Evolutionary conservation across 495 filamentous ascomycete species (phyloP).

Genomic region (Lophium mytilinum): DNA sequence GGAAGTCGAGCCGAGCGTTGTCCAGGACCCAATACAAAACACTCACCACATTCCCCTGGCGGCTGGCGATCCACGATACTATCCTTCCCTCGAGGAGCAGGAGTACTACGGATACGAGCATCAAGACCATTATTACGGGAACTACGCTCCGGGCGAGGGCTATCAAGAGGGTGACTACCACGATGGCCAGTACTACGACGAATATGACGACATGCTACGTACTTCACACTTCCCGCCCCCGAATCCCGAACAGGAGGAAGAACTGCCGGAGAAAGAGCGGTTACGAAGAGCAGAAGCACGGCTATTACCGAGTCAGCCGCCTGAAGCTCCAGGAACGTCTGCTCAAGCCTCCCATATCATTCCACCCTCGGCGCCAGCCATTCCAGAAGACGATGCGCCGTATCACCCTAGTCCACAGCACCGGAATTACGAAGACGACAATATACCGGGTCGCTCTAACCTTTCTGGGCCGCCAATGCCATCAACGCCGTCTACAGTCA

Average conservation of each 20-base stretch:
- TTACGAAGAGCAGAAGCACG: conserved; percentile 32
- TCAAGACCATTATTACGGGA: conserved; percentile 25
- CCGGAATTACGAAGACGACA: conserved; percentile 3
- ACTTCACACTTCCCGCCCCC: not conserved
- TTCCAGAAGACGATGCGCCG: conserved; percentile 14
- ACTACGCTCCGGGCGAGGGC: conserved; percentile 3
- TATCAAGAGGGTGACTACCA: conserved; percentile 11
- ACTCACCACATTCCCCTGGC: conserved; percentile 23
- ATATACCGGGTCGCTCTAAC: not conserved
- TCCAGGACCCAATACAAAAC: conserved; percentile 20
- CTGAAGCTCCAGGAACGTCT: conserved; percentile 10
- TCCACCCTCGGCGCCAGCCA: conserved; percentile 26
- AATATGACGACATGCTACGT: not conserved
- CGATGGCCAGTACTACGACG: conserved; percentile 5
- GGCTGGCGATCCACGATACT: conserved; percentile 5
- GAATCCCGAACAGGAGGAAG: conserved; percentile 12
- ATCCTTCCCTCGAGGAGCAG: conserved; percentile 13
- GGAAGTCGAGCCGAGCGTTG: conserved; percentile 21
- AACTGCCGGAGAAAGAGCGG: conserved; percentile 35
- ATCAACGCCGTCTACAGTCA: not conserved
- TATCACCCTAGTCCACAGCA: no score
- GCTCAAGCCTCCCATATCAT: conserved; percentile 8
- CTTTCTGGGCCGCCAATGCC: not conserved
- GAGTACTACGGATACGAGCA: conserved; percentile 35
- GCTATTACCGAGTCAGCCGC: conserved; percentile 34